Percentiles rank a stretch among this genome's conserved stretches.
phyloP scores from a whole-genome alignment of 139 green algal species.

The Micromonas pusilla region DNA sequence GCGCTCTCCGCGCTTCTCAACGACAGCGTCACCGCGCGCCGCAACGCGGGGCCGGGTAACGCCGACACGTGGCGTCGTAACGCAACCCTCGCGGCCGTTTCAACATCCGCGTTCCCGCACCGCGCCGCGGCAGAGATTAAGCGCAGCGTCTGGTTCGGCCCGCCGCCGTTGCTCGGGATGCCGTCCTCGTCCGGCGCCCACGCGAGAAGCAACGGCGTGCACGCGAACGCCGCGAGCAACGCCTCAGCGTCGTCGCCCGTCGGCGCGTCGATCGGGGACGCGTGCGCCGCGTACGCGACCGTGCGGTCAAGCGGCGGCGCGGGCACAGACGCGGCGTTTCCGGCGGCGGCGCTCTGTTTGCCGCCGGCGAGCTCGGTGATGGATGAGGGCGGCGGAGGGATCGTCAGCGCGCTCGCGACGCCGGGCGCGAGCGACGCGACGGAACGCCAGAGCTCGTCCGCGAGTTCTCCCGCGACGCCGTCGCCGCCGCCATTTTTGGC shows the following conservation, averaged over 20 bases:
- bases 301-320: neutral
- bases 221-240: neutral
- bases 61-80: neutral
- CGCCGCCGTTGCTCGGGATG: no score
- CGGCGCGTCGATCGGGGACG: neutral
- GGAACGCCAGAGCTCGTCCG: neutral
- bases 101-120: neutral
- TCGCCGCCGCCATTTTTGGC: neutral
- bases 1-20: neutral
- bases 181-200: no score
- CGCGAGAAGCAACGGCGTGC: neutral
- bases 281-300: neutral
- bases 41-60: neutral
- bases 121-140: neutral
- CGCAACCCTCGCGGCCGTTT: neutral
- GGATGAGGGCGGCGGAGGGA: neutral
- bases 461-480: neutral
- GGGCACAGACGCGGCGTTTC: neutral
- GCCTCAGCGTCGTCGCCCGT: neutral
- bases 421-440: neutral
- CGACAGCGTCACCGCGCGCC: neutral
- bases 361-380: no score
- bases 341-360: no score
- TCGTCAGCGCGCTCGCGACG: neutral
- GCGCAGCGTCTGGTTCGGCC: neutral